These are phyloP conservation scores for Spathaspora passalidarum DNA, from an alignment of 805 yeast species.

Conservation along the genomic window DNA sequence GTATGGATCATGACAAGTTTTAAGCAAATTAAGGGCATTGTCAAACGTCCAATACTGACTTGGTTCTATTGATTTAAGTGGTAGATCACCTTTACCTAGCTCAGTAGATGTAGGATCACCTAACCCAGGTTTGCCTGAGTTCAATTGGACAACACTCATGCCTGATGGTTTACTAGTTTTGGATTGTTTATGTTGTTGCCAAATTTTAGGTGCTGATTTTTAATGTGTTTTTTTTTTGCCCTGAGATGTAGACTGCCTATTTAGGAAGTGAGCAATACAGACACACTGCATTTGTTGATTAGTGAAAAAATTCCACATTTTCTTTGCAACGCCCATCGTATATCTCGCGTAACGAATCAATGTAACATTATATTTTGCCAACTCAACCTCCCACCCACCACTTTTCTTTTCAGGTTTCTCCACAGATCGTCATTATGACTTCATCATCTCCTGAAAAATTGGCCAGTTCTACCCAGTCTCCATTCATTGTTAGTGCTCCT, in stretches of 20 bases:
- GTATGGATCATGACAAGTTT: conserved; percentile 26
- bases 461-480: conserved; percentile 16
- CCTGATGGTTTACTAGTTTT: neutral
- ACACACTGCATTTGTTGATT: too few species aligned
- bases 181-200: neutral
- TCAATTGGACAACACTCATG: conserved; percentile 2
- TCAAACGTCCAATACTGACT: conserved; percentile 40
- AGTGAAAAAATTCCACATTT: neutral
- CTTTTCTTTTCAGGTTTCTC: neutral
- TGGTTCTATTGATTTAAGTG: conserved; percentile 30
- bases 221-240: neutral
- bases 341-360: neutral
- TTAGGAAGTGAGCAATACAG: conserved; percentile 12
- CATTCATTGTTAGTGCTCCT: conserved; percentile 86
- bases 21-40: conserved; percentile 32
- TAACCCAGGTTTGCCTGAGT: neutral
- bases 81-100: conserved; percentile 6
- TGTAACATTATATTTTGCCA: neutral
- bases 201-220: too few species aligned
- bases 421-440: neutral
- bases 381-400: neutral
- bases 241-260: conserved; percentile 12
- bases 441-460: neutral
- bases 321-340: neutral
- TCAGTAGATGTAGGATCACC: too few species aligned